These are phyloP conservation scores for Fusarium paranaense DNA, from an alignment of 2,329 filamentous ascomycete species.

Conservation along the genomic window DNA sequence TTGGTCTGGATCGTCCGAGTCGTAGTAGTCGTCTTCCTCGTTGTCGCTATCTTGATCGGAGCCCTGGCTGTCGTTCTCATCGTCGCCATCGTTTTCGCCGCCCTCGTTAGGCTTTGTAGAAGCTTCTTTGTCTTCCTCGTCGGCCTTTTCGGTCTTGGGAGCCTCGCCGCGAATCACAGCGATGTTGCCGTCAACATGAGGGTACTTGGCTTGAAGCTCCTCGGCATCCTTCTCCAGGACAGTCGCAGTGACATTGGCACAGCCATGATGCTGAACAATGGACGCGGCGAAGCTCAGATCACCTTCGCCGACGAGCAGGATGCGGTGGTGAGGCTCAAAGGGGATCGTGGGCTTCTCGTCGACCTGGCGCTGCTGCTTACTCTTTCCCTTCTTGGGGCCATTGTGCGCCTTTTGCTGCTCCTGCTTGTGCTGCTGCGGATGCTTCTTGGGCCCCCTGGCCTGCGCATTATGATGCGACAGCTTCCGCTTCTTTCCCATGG, in stretches of 20 bases:
- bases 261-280: constrained; percentile 74
- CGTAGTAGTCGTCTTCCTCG: constrained; percentile 26
- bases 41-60: constrained; percentile 32
- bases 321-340: constrained; percentile 73
- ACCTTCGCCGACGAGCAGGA: constrained; percentile 83
- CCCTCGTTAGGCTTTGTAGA: constrained; percentile 1
- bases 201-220: constrained; percentile 78
- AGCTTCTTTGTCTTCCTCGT: constrained; percentile 3
- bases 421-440: constrained; percentile 27
- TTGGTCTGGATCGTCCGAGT: constrained; percentile 36
- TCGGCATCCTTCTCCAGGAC: constrained; percentile 69
- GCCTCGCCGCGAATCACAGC: constrained; percentile 56
- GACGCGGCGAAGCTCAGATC: constrained; percentile 83
- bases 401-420: constrained; percentile 37
- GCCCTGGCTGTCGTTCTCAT: constrained; percentile 23
- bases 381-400: constrained; percentile 38
- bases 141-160: constrained; percentile 27
- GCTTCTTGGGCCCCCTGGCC: constrained; percentile 32
- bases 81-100: constrained; percentile 3
- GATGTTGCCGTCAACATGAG: constrained; percentile 72
- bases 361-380: constrained; percentile 43
- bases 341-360: constrained; percentile 67
- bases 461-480: constrained; percentile 44
- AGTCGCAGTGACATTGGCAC: constrained; percentile 75
- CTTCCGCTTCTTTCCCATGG: constrained; percentile 59